Conservation (phyloP, 495 filamentous ascomycete genomes). For the Staphylotrichum longicolle region DNA sequence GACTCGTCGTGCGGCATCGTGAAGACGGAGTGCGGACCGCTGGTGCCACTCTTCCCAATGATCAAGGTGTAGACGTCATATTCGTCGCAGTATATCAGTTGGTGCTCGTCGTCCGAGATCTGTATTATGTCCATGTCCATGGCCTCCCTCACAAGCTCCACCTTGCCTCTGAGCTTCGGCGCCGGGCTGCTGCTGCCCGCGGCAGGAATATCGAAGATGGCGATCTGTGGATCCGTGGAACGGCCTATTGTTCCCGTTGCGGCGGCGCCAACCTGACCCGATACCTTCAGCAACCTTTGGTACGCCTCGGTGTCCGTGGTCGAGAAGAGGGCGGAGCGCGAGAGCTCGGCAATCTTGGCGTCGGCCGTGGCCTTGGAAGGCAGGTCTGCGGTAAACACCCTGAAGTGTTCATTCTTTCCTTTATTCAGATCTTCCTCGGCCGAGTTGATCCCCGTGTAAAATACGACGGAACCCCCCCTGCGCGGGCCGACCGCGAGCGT, state of each 20-base stretch:
- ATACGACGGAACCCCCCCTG: conserved; percentile 54
- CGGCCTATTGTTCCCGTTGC: conserved; percentile 59
- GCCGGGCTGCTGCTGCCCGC: conserved; percentile 43
- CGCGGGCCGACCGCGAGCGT: conserved; percentile 66
- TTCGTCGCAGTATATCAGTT: conserved; percentile 77
- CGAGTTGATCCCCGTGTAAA: conserved; percentile 87
- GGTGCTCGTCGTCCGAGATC: conserved; percentile 57
- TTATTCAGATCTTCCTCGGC: conserved; percentile 63
- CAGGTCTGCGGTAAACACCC: conserved; percentile 66
- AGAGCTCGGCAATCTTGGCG: conserved; percentile 53
- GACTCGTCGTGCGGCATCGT: conserved; percentile 52
- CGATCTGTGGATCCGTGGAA: conserved; percentile 68
- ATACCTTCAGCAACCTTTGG: conserved; percentile 73
- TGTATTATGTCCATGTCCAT: conserved; percentile 77
- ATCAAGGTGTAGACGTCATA: conserved; percentile 63
- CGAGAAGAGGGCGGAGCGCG: conserved; percentile 63
- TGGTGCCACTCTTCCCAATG: conserved; percentile 48
- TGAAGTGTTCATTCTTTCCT: conserved; percentile 84
- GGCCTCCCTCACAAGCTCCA: conserved; percentile 69
- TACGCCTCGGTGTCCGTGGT: conserved; percentile 64
- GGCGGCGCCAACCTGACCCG: conserved; percentile 66
- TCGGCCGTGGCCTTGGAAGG: conserved; percentile 43
- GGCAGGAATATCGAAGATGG: conserved; percentile 68
- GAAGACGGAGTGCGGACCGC: conserved; percentile 59
- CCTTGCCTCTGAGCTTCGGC: conserved; percentile 62